A percentile compares a stretch with the other conserved stretches of the same genome.
Conservation (phyloP, 176 grass and related monocot genomes). For the Chloris gayana region DNA sequence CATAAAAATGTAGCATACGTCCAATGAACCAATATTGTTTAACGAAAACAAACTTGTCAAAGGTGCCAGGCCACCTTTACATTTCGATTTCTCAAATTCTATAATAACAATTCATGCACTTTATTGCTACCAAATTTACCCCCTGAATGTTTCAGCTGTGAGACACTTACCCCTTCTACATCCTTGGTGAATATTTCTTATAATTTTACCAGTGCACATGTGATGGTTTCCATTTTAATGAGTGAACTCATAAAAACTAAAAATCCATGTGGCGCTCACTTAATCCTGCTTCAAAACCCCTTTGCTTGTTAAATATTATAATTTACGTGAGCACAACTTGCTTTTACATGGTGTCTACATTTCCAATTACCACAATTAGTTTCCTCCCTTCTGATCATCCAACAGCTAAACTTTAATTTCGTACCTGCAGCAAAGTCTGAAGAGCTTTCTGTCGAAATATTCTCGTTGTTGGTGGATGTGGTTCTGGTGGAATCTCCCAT, state of each 20-base stretch:
- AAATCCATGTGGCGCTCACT: conserved; percentile 1
- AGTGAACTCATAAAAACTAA: neutral
- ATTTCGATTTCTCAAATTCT: conserved; percentile 10
- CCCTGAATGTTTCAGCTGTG: conserved; percentile 2
- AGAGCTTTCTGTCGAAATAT: conserved; percentile 79
- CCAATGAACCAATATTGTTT: too few relatives aligned
- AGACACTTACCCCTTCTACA: neutral
- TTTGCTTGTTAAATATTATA: conserved; percentile 24
- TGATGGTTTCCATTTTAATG: neutral
- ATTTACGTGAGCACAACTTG: neutral
- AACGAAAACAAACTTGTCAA: neutral
- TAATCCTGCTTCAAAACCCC: conserved; percentile 5
- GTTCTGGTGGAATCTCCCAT: conserved; percentile 81
- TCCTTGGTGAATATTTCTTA: conserved; percentile 6
- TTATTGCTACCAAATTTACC: neutral
- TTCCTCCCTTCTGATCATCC: conserved; percentile 39
- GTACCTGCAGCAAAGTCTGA: conserved; percentile 89
- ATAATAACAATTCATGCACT: neutral
- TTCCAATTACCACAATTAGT: conserved; percentile 28
- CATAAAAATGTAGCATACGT: too few relatives aligned
- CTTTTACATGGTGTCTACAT: neutral
- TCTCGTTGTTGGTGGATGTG: conserved; percentile 80
- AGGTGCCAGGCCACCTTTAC: neutral
- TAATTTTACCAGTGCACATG: conserved; percentile 5
- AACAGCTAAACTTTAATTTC: conserved; percentile 37